Evolutionary conservation across 306 rosid species (phyloP).

Genomic region (Begonia fuchsioides): DNA sequence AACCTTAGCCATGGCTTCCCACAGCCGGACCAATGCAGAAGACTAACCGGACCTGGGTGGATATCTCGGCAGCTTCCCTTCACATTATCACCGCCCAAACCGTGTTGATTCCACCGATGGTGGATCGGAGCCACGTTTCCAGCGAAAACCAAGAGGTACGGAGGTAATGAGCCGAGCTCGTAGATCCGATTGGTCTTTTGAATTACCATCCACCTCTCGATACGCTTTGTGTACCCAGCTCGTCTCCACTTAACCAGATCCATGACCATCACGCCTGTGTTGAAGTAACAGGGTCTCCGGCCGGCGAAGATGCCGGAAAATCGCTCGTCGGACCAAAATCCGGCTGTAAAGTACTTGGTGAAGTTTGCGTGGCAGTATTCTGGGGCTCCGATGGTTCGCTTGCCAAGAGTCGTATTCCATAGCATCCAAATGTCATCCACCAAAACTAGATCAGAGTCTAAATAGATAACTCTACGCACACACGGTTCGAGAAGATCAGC

Average conservation of each 20-base stretch:
- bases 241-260: conserved; percentile 53
- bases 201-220: conserved; percentile 57
- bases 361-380: conserved; percentile 37
- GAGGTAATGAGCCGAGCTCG: conserved; percentile 17
- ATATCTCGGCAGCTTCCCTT: conserved; percentile 48
- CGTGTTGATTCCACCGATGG: conserved; percentile 70
- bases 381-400: conserved; percentile 21
- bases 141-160: conserved; percentile 46
- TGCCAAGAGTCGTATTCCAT: conserved; percentile 30
- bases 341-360: background rate
- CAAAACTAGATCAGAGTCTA: conserved; percentile 7
- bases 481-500: no score
- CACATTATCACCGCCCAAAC: conserved; percentile 57
- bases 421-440: conserved; percentile 43
- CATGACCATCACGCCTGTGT: conserved; percentile 7
- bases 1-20: conserved; percentile 12
- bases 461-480: no score
- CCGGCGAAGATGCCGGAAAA: conserved; percentile 15
- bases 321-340: conserved; percentile 30
- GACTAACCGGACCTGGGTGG: conserved; percentile 55
- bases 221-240: conserved; percentile 23
- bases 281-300: conserved; percentile 4
- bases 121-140: conserved; percentile 66
- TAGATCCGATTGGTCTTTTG: conserved; percentile 35
- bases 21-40: no score